Evolutionary conservation across 345 rosid genomes (phyloP).

Genomic region (Hypericum perforatum): DNA sequence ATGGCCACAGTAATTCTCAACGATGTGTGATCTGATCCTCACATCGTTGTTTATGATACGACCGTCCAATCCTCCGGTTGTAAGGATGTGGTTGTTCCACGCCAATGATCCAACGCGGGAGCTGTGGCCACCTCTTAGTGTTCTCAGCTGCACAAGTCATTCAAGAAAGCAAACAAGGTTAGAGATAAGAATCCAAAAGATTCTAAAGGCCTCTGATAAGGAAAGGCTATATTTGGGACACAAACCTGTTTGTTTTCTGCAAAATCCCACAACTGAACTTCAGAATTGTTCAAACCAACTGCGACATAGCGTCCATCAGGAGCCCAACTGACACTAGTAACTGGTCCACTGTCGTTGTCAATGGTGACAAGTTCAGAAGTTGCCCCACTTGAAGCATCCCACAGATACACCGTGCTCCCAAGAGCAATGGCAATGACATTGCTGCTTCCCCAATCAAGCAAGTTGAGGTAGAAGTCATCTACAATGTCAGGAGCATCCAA

Average conservation of each 20-base stretch:
- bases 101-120: conserved; percentile 37
- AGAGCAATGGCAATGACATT: conserved; percentile 37
- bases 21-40: conserved; percentile 32
- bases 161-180: background rate
- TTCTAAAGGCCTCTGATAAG: no score
- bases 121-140: conserved; percentile 35
- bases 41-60: conserved; percentile 41
- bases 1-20: conserved; percentile 38
- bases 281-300: conserved; percentile 38
- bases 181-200: background rate
- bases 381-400: conserved; percentile 41
- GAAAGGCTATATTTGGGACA: background rate
- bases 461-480: conserved; percentile 42
- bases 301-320: conserved; percentile 41
- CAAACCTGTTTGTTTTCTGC: conserved; percentile 21
- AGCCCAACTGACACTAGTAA: conserved; percentile 50
- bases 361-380: conserved; percentile 43
- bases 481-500: conserved; percentile 43
- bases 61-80: conserved; percentile 45
- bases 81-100: conserved; percentile 43
- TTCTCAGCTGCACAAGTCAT: conserved; percentile 20
- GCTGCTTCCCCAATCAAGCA: conserved; percentile 43
- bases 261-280: conserved; percentile 46
- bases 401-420: conserved; percentile 29
- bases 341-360: conserved; percentile 32